Evolutionary conservation across 2,329 filamentous ascomycete genomes (phyloP), one percentile per base, ranked within the genome.

Genomic region (Emmonsia crescens): DNA sequence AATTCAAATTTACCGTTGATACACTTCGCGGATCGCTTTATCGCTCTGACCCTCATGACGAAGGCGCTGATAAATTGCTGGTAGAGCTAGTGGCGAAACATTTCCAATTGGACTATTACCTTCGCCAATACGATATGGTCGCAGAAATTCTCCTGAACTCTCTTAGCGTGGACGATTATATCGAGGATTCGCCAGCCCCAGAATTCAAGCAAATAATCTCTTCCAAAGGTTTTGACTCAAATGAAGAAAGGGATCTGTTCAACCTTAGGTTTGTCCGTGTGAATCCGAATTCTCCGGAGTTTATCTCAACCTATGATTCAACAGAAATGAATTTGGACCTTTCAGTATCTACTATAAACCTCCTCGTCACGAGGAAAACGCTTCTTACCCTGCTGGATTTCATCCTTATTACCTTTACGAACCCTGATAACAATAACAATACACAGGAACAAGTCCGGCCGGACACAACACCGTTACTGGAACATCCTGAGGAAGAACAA

Each of bases 151-250:
- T 91, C 0, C 82, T 99, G 10, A 89, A 89, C 16, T 92, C 91
- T 1, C 80, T 99, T 21, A 90, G 88, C 0, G 85, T 99, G 2
- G 93, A 97, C 69, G 94, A 99, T 71, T 92, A 97, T 71, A 93
- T 99, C 9, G 93, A 89, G 67, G 81, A 94, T 66, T 88, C 93
- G 60, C 86, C 91, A 0, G 79, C 89, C 0, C 61, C 62, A 27
- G 93, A 97, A 70, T 99, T 99, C 80, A 96, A 94, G 75, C 93
- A 93, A 31, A 95, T 99, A 58, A 85, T 99, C n/a, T 96, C 92
- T 0, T 96, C 94, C 0, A 93, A 96, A 70, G 85, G 88, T 31
- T 83, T 81, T 48, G 78, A 82, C 61, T 76, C 87, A 54, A 84
- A 89, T 62, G 86, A 89, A 64, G 84, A 89, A 63, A 91, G 85